phyloP scores from a whole-genome alignment of 179 eudicot species.

The Beta lomatogona region DNA sequence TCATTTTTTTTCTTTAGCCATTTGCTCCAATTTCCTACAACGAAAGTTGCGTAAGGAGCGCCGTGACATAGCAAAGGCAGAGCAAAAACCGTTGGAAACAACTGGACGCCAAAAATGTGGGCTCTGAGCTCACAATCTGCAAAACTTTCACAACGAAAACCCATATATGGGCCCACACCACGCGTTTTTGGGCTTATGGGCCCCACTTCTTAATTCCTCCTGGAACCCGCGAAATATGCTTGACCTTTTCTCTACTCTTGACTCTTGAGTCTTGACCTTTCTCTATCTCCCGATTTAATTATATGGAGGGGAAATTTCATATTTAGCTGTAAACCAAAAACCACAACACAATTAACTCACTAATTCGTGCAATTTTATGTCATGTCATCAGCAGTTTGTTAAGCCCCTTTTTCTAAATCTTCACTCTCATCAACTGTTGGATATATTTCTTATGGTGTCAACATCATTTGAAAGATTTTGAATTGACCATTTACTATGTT shows the following conservation, averaged over 20 bases:
- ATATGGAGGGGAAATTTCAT: background rate
- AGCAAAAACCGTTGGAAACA: slow-evolving; percentile 27
- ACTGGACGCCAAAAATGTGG: slow-evolving; percentile 10
- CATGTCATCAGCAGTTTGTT: slow-evolving; percentile 20
- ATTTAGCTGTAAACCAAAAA: slow-evolving; percentile 31
- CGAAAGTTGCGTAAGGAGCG: slow-evolving; percentile 22
- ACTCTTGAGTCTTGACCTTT: slow-evolving; percentile 4
- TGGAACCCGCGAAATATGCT: slow-evolving; percentile 25
- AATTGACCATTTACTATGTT: slow-evolving; percentile 12
- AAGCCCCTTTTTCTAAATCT: slow-evolving; percentile 1
- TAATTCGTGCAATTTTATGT: slow-evolving; percentile 7
- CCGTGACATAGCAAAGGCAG: slow-evolving; percentile 15
- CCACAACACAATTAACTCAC: background rate
- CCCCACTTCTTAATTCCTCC: background rate
- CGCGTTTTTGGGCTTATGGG: slow-evolving; percentile 15
- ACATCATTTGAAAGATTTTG: slow-evolving; percentile 30
- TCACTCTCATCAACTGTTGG: background rate
- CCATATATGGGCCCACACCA: slow-evolving; percentile 27
- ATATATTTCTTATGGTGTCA: background rate
- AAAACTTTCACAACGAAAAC: background rate
- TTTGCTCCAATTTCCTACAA: background rate
- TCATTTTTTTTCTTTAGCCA: background rate
- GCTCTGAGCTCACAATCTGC: background rate
- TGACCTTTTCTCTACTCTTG: background rate
- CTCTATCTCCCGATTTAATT: background rate